Percentiles rank a stretch among this genome's conserved stretches.
Conservation (phyloP, 2,329 filamentous ascomycete genomes). For the Aspergillus ustus region DNA sequence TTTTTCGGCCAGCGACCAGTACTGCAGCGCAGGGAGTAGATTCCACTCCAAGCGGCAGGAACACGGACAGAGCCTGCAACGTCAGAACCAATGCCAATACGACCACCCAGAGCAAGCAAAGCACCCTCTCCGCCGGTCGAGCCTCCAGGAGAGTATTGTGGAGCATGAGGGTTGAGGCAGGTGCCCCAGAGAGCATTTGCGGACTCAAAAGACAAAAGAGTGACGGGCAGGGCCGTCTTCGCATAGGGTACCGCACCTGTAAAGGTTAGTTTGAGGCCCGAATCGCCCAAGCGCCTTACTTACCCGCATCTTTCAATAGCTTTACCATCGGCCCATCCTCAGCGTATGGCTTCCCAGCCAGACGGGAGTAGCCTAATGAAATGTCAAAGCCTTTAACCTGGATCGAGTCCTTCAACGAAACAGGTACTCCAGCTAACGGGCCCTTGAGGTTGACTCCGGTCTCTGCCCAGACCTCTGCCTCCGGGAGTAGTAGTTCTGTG, state of each 20-base stretch:
- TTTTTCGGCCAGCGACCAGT: conserved; percentile 89
- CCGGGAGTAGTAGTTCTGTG: conserved; percentile 81
- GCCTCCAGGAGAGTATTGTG: conserved; percentile 83
- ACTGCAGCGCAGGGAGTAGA: conserved; percentile 84
- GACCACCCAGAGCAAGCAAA: conserved; percentile 76
- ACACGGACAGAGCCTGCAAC: conserved; percentile 86
- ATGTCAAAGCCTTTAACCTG: conserved; percentile 82
- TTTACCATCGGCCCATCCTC: conserved; percentile 74
- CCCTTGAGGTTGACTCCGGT: conserved; percentile 73
- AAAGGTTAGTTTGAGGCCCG: not conserved
- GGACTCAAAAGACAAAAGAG: conserved; percentile 83
- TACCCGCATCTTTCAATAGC: conserved; percentile 79
- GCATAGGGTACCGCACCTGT: conserved; percentile 84
- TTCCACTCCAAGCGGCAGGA: conserved; percentile 87
- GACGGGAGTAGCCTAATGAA: conserved; percentile 77
- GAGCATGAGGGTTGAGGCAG: conserved; percentile 80
- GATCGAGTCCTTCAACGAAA: conserved; percentile 80
- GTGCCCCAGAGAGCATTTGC: conserved; percentile 81
- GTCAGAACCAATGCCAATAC: conserved; percentile 89
- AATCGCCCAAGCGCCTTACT: conserved; percentile 2
- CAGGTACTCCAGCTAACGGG: conserved; percentile 82
- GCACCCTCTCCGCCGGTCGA: conserved; percentile 86
- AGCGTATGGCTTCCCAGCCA: conserved; percentile 68
- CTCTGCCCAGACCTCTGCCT: conserved; percentile 74
- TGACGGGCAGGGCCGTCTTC: conserved; percentile 89